phyloP scores from a whole-genome alignment of 1,284 basidiomycete genomes.

The Austroboletus novae-zelandiae region DNA sequence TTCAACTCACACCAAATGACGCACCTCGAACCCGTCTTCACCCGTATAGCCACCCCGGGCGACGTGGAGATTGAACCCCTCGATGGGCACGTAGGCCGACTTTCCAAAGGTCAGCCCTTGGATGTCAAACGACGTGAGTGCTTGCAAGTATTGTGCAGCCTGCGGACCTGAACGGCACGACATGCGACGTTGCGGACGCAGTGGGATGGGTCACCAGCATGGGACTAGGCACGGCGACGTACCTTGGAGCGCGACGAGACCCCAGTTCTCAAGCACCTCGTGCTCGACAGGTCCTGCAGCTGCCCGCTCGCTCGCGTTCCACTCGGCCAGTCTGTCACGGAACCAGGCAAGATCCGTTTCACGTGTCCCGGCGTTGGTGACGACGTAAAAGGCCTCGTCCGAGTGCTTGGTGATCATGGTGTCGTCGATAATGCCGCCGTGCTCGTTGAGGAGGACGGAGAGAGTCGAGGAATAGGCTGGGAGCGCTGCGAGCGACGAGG shows the following conservation, averaged over 20 bases:
- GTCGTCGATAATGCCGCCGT: slow-evolving; percentile 96
- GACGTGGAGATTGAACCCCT: slow-evolving; percentile 82
- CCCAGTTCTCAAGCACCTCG: slow-evolving; percentile 83
- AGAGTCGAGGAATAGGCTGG: slow-evolving; percentile 73
- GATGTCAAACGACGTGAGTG: slow-evolving; percentile 73
- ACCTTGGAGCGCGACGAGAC: slow-evolving; percentile 90
- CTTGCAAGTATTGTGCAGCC: slow-evolving; percentile 76
- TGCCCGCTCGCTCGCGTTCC: slow-evolving; percentile 62
- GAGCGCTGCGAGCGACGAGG: slow-evolving; percentile 74
- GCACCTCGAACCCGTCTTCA: slow-evolving; percentile 96
- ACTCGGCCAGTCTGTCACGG: slow-evolving; percentile 60
- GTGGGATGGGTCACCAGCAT: not conserved
- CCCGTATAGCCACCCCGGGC: slow-evolving; percentile 98
- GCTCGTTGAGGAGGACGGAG: slow-evolving; percentile 85
- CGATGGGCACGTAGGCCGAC: slow-evolving; percentile 74
- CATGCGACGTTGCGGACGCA: not conserved
- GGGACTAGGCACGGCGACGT: slow-evolving; percentile 7
- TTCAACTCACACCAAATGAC: slow-evolving; percentile 13
- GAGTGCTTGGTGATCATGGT: slow-evolving; percentile 84
- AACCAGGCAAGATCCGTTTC: slow-evolving; percentile 85
- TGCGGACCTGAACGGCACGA: slow-evolving; percentile 63
- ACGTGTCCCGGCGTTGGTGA: slow-evolving; percentile 92
- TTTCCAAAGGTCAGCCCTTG: slow-evolving; percentile 75
- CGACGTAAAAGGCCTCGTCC: slow-evolving; percentile 85
- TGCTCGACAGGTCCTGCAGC: slow-evolving; percentile 67